Base-by-base conservation (phyloP, 1,139 yeast genomes). In the Nakaseomyces sp. region DNA sequence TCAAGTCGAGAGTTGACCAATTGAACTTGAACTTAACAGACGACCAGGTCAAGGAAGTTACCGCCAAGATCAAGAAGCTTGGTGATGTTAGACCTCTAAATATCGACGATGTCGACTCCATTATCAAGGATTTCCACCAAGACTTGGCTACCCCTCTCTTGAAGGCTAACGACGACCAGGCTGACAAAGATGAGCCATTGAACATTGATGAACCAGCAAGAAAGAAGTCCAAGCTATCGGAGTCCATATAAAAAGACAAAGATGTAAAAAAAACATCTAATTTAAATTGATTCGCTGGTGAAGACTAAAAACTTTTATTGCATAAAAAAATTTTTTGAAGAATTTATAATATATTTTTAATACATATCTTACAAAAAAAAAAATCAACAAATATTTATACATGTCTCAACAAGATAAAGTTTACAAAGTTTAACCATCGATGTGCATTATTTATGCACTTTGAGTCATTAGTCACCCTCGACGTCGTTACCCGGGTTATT, bases 1-100 rank as follows among this genome's bases (percentile, higher is more conserved):
- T 91, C 74, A 91, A 91, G 74, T 81, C 95, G 46, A 81, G 98
- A 73, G 98, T 91, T 45, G 98, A 91, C 66, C 97, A 91, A 70
- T 79, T 91, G 73, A 88, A 91, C 69, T 76, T 91, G 69, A 71
- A 82, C 58, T 75, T 91, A 65, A 80, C 91, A 45, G 98, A 91
- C 63, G 91, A 81, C 56, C 97, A 91, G 72, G 76, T 85, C 70
- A 91, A 91, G 76, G 96, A 87, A 66, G 95, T 91, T 52, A 91
- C 98, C 38, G 74, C 75, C 55, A 89, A 89, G 76, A 88, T 91
- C 67, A 91, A 91, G 76, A 74, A 80, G 68, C 76, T 91, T 63
- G 97, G 97, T 56, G 98, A 91, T 64, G 88, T 91, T 45, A 81
- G 97, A 70, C 91, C 87, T 52, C 76, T 91, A 64, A 87, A 84